Conservation (phyloP, 1,284 basidiomycete species). For the Xerocomus amazonicus region DNA sequence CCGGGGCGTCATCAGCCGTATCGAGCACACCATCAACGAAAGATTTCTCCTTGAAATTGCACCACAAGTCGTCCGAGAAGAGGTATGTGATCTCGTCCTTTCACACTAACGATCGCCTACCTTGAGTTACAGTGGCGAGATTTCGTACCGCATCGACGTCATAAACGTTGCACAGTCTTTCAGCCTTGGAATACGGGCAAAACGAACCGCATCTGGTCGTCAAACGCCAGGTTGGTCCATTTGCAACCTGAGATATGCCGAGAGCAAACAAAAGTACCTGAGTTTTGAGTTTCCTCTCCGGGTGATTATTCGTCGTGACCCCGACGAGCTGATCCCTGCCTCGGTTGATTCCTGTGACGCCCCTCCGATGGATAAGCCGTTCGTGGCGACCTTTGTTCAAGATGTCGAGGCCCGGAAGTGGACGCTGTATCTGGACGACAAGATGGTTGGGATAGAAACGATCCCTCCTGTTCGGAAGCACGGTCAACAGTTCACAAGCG, state of each 20-base stretch:
- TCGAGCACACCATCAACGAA: not conserved
- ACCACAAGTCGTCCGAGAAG: not conserved
- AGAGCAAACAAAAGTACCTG: not conserved
- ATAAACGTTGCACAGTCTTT: not conserved
- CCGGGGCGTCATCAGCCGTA: not conserved
- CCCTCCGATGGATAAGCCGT: not conserved
- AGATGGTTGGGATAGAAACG: not conserved
- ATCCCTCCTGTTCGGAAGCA: not conserved
- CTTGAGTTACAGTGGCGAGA: not conserved
- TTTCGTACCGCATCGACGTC: not conserved
- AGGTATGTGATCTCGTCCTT: not conserved
- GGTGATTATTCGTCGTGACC: not conserved
- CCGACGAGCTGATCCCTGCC: not conserved
- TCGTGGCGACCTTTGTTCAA: not conserved
- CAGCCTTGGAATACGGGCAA: not conserved
- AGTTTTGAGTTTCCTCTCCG: not conserved
- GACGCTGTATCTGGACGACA: not conserved
- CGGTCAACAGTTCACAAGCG: not conserved
- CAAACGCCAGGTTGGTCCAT: not conserved
- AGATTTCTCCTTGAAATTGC: not conserved
- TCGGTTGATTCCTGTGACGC: not conserved
- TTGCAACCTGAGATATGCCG: not conserved
- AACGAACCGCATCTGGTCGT: not conserved
- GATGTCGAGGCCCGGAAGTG: not conserved
- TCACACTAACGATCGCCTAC: not conserved